Conservation (phyloP, 2,329 filamentous ascomycete species). For the Huntiella abstrusa region DNA sequence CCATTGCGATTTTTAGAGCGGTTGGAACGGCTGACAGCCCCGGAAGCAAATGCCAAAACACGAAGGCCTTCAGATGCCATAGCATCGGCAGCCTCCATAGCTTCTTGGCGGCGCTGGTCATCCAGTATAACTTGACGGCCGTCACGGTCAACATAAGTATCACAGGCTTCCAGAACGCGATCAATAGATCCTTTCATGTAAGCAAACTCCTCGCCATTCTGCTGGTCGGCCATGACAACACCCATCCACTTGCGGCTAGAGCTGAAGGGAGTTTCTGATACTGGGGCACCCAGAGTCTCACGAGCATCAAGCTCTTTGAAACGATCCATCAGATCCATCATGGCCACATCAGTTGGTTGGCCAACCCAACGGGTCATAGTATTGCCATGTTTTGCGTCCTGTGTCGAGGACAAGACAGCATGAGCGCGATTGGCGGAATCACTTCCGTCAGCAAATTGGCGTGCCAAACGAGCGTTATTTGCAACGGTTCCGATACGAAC, state of each 20-base stretch:
- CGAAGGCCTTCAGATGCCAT: constrained; percentile 83
- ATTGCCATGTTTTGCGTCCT: constrained; percentile 28
- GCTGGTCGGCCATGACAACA: constrained; percentile 53
- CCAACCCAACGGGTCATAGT: constrained; percentile 78
- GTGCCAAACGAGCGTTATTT: constrained; percentile 74
- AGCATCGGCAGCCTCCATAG: constrained; percentile 56
- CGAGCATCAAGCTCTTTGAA: constrained; percentile 86
- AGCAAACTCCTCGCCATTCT: constrained; percentile 54
- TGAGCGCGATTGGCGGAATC: constrained; percentile 28
- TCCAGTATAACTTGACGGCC: constrained; percentile 78
- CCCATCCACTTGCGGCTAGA: constrained; percentile 99
- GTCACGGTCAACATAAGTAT: constrained; percentile 74
- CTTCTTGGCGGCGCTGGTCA: constrained; percentile 52
- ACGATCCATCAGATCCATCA: constrained; percentile 77
- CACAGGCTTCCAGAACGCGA: constrained; percentile 66
- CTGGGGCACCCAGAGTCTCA: constrained; percentile 63
- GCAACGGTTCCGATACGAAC: constrained; percentile 89
- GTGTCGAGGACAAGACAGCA: constrained; percentile 71
- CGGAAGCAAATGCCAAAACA: constrained; percentile 86
- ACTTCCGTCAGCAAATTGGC: constrained; percentile 49
- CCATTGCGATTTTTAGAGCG: constrained; percentile 21
- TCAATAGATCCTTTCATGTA: constrained; percentile 95
- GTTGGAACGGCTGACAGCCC: constrained; percentile 36
- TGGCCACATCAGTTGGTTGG: constrained; percentile 93
- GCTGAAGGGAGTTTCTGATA: constrained; percentile 82